A percentile compares a stretch with the other conserved stretches of the same genome.
Conservation (phyloP, 148 eudicot species). For the Diospyros lotus region DNA sequence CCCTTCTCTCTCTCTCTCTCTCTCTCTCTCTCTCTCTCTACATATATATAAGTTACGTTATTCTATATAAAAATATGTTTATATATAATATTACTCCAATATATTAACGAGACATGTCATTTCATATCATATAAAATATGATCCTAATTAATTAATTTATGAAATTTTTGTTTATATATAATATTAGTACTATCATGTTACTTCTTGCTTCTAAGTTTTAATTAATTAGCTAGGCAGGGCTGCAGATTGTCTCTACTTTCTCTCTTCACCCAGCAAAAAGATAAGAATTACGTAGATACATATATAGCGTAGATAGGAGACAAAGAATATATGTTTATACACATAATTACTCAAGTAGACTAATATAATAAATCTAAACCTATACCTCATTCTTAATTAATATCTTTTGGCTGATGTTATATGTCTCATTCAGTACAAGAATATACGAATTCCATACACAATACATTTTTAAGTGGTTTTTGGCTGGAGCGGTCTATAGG, state of each 20-base stretch:
- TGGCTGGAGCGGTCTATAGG: background rate
- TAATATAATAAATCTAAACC: background rate
- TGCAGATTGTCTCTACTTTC: constrained; percentile 3
- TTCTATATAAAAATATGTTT: too few relatives aligned
- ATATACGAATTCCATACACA: background rate
- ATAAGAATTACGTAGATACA: background rate
- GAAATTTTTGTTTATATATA: too few relatives aligned
- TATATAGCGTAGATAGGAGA: background rate
- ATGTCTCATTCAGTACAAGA: constrained; percentile 8
- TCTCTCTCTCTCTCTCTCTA: too few relatives aligned
- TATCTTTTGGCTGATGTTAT: constrained; percentile 5
- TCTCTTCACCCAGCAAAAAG: background rate
- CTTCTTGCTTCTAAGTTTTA: background rate
- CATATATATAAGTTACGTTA: too few relatives aligned
- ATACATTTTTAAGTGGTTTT: background rate
- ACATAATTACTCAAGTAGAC: background rate
- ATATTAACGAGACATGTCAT: too few relatives aligned
- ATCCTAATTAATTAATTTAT: too few relatives aligned
- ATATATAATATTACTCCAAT: too few relatives aligned
- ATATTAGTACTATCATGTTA: too few relatives aligned
- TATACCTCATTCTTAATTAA: background rate
- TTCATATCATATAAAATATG: too few relatives aligned
- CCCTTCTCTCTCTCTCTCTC: too few relatives aligned
- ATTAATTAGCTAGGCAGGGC: background rate
- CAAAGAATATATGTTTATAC: background rate